Evolutionary conservation across 306 rosid species (phyloP), one percentile per base, ranked within the genome.

Genomic region (Pueraria montana): DNA sequence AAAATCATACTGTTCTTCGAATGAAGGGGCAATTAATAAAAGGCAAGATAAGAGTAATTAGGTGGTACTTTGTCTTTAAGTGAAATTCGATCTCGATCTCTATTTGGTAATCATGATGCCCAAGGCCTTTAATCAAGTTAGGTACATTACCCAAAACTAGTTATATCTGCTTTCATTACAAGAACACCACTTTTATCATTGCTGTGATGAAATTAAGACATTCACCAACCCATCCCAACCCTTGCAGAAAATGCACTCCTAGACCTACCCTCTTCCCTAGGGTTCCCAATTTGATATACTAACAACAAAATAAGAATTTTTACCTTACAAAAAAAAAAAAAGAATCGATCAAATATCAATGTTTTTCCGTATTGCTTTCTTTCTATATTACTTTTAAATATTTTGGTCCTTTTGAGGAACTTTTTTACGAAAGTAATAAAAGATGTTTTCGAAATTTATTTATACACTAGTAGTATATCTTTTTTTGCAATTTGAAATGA

Each of bases 101-200:
- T 32, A 55, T 52, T 74, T 53, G 67, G 66, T 30, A 48, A 87
- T 87, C 17, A 85, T 82, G 74, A 59, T 26, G 66, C 21, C 11
- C 21, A 75, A 64, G 77, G 70, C 80, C 36, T 75, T 74, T 11
- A 72, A 72, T 48, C 45, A 48, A 23, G 82, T 82, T 77, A 78
- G 88, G 86, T 72, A 10, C 40, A 74, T 78, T n/a, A 14, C 80
- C 83, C 43, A 55, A 83, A 74, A 30, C 66, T 56, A 74, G 26
- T 72, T 34, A 27, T 86, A 40, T 26, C 34, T 52, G 40, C 43
- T 43, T 77, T 40, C 5, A 46, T 53, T 55, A 18, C 48, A 53
- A 18, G 63, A 71, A 58, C 67, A 4, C 12, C 32, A 42, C 80
- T 65, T 63, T 30, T 78, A 72, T 81, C 80, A 81, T 82, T 66